Conservation (phyloP, 2,329 filamentous ascomycete genomes). For the Camptophora hylomeconis region DNA sequence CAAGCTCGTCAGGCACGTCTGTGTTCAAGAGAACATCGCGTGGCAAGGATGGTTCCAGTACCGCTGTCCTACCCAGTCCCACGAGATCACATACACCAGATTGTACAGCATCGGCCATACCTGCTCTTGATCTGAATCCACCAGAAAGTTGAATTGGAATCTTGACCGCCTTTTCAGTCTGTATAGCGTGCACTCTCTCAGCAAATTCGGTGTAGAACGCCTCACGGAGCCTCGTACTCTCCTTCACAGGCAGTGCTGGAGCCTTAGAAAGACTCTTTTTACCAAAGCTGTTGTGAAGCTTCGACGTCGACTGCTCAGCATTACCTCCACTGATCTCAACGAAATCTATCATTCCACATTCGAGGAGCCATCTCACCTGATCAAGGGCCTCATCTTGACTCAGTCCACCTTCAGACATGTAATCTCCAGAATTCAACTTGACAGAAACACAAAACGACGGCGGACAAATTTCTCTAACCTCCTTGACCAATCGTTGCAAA, state of each 20-base stretch:
- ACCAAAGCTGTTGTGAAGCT: constrained; percentile 5
- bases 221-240: constrained; percentile 3
- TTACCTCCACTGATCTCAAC: constrained; percentile 54
- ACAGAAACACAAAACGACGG: constrained; percentile 33
- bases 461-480: constrained; percentile 27
- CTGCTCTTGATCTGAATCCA: constrained; percentile 43
- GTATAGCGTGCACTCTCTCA: constrained; percentile 4
- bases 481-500: constrained; percentile 29
- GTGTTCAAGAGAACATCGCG: constrained; percentile 10
- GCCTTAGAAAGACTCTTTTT: background rate
- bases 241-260: background rate
- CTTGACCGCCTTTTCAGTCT: background rate
- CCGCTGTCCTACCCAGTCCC: constrained; percentile 35
- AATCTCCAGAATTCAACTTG: constrained; percentile 40
- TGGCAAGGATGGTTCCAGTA: constrained; percentile 31
- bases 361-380: constrained; percentile 38
- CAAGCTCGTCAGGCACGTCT: constrained; percentile 11
- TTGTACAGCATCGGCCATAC: constrained; percentile 36
- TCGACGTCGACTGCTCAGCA: constrained; percentile 4
- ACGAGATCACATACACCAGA: constrained; percentile 37
- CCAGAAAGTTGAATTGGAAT: constrained; percentile 38
- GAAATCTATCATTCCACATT: constrained; percentile 43
- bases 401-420: constrained; percentile 21
- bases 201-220: constrained; percentile 5
- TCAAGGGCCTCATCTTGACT: constrained; percentile 39